Evolutionary conservation across 108 stramenopile genomes (phyloP).

Genomic region (Fistulifera solaris): DNA sequence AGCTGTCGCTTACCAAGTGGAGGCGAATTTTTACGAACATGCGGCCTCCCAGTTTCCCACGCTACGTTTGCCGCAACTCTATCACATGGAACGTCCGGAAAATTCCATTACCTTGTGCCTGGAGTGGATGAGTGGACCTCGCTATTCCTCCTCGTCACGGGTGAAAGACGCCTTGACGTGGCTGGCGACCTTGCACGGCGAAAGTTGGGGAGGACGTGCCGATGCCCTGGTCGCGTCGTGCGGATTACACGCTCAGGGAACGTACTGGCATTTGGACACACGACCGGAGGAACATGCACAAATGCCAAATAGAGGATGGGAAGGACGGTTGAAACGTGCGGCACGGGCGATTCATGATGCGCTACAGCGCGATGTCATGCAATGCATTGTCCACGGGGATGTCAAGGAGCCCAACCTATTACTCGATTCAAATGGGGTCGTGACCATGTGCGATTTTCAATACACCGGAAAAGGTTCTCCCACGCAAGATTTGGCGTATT

Average conservation of each 20-base stretch:
- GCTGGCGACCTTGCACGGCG: slow-evolving; percentile 63
- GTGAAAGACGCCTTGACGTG: slow-evolving; percentile 24
- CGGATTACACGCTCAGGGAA: slow-evolving; percentile 41
- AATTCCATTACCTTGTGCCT: slow-evolving; percentile 1
- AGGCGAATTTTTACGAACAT: slow-evolving; percentile 54
- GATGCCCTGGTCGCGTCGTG: slow-evolving; percentile 18
- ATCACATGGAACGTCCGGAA: slow-evolving; percentile 29
- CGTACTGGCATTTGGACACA: slow-evolving; percentile 73
- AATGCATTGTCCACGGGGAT: slow-evolving; percentile 66
- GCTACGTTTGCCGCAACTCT: slow-evolving; percentile 22
- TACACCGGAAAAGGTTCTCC: slow-evolving; percentile 59
- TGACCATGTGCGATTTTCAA: slow-evolving; percentile 69
- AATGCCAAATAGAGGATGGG: slow-evolving; percentile 54
- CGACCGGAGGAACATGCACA: slow-evolving; percentile 54
- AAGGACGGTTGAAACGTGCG: slow-evolving; percentile 55
- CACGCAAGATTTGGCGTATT: slow-evolving; percentile 62
- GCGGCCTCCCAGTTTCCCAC: background rate
- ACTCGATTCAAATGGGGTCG: slow-evolving; percentile 5
- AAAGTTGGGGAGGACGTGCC: slow-evolving; percentile 33
- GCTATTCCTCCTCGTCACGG: background rate
- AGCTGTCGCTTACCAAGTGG: slow-evolving; percentile 45
- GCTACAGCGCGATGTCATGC: slow-evolving; percentile 49
- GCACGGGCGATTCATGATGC: slow-evolving; percentile 57
- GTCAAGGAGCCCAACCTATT: slow-evolving; percentile 65
- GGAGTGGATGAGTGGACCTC: slow-evolving; percentile 16